phyloP scores from a whole-genome alignment of 2,329 filamentous ascomycete species.

The Penicillium sp. region DNA sequence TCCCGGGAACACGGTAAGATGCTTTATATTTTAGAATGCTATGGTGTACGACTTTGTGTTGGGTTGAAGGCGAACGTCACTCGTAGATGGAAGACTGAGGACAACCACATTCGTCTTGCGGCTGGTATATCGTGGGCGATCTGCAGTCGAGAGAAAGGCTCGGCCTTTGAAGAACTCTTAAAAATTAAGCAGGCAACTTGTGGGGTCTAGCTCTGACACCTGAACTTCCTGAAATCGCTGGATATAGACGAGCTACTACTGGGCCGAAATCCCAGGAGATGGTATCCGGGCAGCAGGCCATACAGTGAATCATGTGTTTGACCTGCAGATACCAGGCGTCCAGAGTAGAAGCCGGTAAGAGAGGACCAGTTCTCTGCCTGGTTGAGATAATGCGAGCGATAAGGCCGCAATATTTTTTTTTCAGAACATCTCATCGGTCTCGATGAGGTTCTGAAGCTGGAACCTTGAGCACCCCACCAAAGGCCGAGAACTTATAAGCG shows the following conservation, averaged over 20 bases:
- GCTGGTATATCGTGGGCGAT: background rate
- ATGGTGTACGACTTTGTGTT: background rate
- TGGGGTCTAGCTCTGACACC: background rate
- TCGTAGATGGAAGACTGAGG: background rate
- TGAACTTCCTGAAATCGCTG: background rate
- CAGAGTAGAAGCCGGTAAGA: background rate
- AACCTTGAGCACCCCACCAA: background rate
- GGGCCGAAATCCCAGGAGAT: no score
- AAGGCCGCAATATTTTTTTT: background rate
- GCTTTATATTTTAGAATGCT: background rate
- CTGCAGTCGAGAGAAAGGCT: background rate
- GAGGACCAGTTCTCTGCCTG: background rate
- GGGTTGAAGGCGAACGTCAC: background rate
- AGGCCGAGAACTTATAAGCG: background rate
- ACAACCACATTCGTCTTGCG: background rate
- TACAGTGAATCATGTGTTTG: no score
- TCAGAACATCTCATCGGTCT: background rate
- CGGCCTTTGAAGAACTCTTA: background rate
- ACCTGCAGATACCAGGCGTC: background rate
- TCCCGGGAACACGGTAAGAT: constrained; percentile 2
- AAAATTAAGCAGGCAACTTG: background rate
- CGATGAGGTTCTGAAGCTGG: background rate
- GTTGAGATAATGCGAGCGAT: background rate
- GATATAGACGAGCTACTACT: background rate
- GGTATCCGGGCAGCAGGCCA: no score